phyloP scores from a whole-genome alignment of 1,284 basidiomycete genomes.

The Ustilago shanxiensis region DNA sequence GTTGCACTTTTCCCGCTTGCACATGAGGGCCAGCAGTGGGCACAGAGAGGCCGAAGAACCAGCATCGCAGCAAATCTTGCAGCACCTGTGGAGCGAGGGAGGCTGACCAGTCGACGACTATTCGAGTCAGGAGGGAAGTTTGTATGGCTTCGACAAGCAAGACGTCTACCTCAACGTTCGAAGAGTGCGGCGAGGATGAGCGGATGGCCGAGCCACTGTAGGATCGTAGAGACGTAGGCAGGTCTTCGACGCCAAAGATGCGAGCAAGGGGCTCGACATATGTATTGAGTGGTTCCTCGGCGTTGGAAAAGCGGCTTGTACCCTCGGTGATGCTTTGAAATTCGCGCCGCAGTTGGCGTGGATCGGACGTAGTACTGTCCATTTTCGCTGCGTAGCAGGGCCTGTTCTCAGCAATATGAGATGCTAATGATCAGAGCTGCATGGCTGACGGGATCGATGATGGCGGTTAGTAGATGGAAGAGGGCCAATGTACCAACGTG shows the following conservation, averaged over 20 bases:
- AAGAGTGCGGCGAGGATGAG: neutral
- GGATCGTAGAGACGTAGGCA: neutral
- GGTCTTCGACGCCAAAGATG: conserved; percentile 3
- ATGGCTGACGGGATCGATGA: neutral
- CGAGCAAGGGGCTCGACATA: conserved; percentile 8
- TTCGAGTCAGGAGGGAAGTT: conserved; percentile 17
- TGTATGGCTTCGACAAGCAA: conserved; percentile 27
- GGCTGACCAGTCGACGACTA: conserved; percentile 22
- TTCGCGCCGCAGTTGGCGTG: conserved; percentile 12
- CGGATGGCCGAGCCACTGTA: neutral
- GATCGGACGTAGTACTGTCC: neutral
- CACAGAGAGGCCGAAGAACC: conserved; percentile 20
- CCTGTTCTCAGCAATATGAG: too few species aligned
- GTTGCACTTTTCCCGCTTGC: conserved; percentile 21
- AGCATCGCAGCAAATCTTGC: conserved; percentile 4
- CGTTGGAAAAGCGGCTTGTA: conserved; percentile 5
- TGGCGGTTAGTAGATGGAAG: neutral
- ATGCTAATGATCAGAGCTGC: neutral
- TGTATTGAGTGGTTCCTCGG: neutral
- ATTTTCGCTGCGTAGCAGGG: neutral
- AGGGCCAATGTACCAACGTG: neutral
- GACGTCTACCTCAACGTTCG: neutral
- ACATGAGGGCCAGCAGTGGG: neutral
- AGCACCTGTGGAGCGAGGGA: neutral
- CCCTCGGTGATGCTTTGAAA: conserved; percentile 14